Base-by-base conservation (phyloP, 352 stramenopile genomes). In the Phytopythium boreale region DNA sequence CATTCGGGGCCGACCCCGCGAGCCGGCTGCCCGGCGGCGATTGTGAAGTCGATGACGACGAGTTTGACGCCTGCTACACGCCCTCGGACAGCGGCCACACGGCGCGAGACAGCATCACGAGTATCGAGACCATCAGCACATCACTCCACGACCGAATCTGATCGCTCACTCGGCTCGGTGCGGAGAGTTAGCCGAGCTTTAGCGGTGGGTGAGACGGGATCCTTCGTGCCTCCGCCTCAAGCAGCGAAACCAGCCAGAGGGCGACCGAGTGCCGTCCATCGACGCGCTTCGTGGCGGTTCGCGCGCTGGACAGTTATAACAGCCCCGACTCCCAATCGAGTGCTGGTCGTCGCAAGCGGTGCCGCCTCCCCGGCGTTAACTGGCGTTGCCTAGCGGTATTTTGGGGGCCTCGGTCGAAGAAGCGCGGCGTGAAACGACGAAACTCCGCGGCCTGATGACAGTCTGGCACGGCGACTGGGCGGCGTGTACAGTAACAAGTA, bases 1-100 rank as follows among this genome's bases (percentile, higher is more conserved):
- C 67, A 2, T 84, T 83, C 58, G 63, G 67, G 9, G 34, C 34
- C 22, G 55, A 60, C 24, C 55, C 36, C n/a, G 39, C 55, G 17
- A 60, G 22, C 2, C 36, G 55, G 0, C 7, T 60, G 20, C 29
- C 19, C 36, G 53, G 53, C 1, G 51, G 34, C 15, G 7, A 44
- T 22, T 26, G 6, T n/a, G 31, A 12, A 10, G 52, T 27, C 52
- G 52, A 59, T 31, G 50, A 27, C 27, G 50, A 41, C 10, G 52
- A 46, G 31, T 59, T 59, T 26, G 52, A 59, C 29, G 52, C 52
- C 4, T 59, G 31, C 31, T 59, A 27, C 31, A 59, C 52, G 29
- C 52, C 52, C 4, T 60, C 55, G 15, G 55, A 37, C 36, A 26
- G 34, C 36, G 55, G 22, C 8, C 27, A 24, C 34, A 36, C 36